Evolutionary conservation across 2,329 filamentous ascomycete species (phyloP), one percentile per base, ranked within the genome.

Genomic region (Bretziella fagacearum): DNA sequence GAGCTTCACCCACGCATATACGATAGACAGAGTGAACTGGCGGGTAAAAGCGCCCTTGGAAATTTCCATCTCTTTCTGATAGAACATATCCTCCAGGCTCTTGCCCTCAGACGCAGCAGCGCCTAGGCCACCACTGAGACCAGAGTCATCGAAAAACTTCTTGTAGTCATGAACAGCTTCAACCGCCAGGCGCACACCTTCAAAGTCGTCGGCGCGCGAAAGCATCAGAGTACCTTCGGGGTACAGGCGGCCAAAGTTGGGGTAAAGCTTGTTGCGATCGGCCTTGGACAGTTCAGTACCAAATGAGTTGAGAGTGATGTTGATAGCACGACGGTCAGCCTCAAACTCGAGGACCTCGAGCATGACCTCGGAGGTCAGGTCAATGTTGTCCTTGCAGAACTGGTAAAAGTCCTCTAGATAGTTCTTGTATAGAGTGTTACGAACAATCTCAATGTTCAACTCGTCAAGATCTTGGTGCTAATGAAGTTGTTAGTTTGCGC

Each of bases 1-100:
- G 58, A 98, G 68, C 69, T 93, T 95, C 50, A 98, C 84, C 91
- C 91, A 98, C 15, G 86, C 86, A 61, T 96, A 98, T 44, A 98
- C 84, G 55, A 96, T 84, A 29, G 84, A 83, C 56, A 84, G 86
- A 11, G 86, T 93, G 62, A 98, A 98, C 62, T 98, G 91, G 55
- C 85, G 76, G 4, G 91, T 98, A 60, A 98, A 98, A 6, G 87
- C 85, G 51, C 81, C 67, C 71, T 98, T 98, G 48, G 84, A 89
- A 53, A 96, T 81, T 62, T 98, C 87, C 91, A 96, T 96, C 67
- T 98, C 91, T 67, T 94, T 96, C 63, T 95, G 85, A 62, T 98
- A 98, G 66, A 98, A 98, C 68, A 98, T 71, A 59, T 98, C 91
- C 61, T 98, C 91, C 56, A 98, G 64, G 57, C 87, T 95, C 67